A percentile compares a stretch with the other conserved stretches of the same genome.
phyloP scores from a whole-genome alignment of 306 rosid genomes.

The Crotalaria pallida region DNA sequence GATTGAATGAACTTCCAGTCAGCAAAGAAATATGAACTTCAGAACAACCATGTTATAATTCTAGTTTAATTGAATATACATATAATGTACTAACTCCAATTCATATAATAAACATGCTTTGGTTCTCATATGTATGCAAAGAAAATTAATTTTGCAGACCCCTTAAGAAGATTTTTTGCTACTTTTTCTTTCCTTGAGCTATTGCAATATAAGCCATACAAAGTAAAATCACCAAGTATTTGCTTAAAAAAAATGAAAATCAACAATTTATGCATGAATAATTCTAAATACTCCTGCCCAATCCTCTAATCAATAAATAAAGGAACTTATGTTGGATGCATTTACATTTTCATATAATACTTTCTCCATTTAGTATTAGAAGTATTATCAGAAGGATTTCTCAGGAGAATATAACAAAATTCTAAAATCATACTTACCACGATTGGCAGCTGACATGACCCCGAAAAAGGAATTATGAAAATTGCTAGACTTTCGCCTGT shows the following conservation, averaged over 20 bases:
- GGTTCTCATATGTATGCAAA: not conserved
- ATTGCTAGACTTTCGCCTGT: conserved; percentile 32
- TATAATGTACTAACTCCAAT: not conserved
- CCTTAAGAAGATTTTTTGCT: not conserved
- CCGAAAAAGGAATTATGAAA: conserved; percentile 52
- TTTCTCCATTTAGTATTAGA: too few relatives aligned
- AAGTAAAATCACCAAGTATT: not conserved
- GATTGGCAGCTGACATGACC: conserved; percentile 38
- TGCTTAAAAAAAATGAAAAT: not conserved
- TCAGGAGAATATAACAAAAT: too few relatives aligned
- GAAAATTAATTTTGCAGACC: not conserved
- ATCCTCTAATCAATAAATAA: too few relatives aligned
- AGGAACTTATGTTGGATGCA: too few relatives aligned
- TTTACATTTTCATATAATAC: too few relatives aligned
- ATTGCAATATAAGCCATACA: not conserved
- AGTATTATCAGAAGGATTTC: too few relatives aligned
- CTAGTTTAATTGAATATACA: not conserved
- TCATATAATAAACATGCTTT: not conserved
- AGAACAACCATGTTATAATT: not conserved
- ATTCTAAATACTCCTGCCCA: too few relatives aligned
- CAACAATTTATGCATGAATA: not conserved
- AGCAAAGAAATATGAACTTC: not conserved
- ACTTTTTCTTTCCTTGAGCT: not conserved
- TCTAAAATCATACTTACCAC: conserved; percentile 29
- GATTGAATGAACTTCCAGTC: not conserved